Base-by-base conservation (phyloP, 306 rosid genomes). In the Parietaria judaica region DNA sequence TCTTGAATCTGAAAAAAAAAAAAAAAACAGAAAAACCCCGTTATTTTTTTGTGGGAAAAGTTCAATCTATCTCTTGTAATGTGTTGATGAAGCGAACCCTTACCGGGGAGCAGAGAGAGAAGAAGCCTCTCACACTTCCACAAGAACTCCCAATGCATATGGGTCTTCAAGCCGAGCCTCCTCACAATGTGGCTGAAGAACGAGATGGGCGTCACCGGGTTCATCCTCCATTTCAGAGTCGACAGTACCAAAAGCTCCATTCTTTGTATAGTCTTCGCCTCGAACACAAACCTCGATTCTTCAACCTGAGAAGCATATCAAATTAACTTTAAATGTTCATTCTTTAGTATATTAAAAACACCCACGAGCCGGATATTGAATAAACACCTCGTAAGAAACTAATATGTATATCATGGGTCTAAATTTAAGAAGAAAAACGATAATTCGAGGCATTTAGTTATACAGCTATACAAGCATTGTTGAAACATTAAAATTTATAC, bases 211-310 rank as follows among this genome's bases (percentile, higher is more conserved):
- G 95, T 92, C 59, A 92, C 88, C 5, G 90, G 98, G 74, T 82
- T 82, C 96, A 86, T 82, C 88, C 84, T 84, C 98, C 98, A 92
- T 63, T 80, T 63, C 43, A 92, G 95, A 60, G 98, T 81, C 4
- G 96, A 82, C 49, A 88, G 74, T 70, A 92, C 94, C 58, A 92
- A 64, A 66, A 92, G 94, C 80, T 92, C 98, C 98, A 92, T 92
- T 88, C 96, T 86, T 66, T 82, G 89, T 36, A 92, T 77, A 52
- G 89, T 86, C 72, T 83, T 92, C 2, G 95, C 90, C 59, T 86
- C 94, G 71, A 92, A 92, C 56, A 86, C 73, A 46, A 69, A 88
- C 66, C 79, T 88, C 3, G 95, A 78, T 60, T 80, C 90, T 66
- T 80, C 94, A 65, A 82, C 94, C 98, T 92, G 67, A 76, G 8